phyloP scores from a whole-genome alignment of 1,139 yeast genomes.

The Torulaspora globosa region DNA sequence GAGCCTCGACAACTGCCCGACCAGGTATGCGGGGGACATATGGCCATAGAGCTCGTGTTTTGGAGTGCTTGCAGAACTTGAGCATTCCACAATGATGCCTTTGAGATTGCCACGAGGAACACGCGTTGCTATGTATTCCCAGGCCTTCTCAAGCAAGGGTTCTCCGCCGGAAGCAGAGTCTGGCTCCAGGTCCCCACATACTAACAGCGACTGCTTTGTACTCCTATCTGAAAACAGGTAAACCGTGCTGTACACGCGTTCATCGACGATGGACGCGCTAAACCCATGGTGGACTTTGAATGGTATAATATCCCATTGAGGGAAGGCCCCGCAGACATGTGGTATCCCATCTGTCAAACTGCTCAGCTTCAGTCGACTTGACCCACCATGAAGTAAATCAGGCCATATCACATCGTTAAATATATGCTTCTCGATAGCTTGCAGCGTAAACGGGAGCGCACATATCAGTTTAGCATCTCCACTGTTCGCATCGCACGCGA shows the following conservation, averaged over 20 bases:
- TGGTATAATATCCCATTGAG: constrained; percentile 23
- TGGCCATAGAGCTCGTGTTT: constrained; percentile 66
- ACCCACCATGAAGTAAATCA: constrained; percentile 35
- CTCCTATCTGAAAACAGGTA: constrained; percentile 44
- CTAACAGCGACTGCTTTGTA: constrained; percentile 41
- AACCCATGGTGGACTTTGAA: constrained; percentile 26
- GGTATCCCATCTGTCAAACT: constrained; percentile 8
- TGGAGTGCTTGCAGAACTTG: constrained; percentile 49
- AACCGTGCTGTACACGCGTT: constrained; percentile 44
- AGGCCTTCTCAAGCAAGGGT: constrained; percentile 47
- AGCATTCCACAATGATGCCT: constrained; percentile 73
- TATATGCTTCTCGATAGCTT: constrained; percentile 50
- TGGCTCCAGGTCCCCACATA: constrained; percentile 81
- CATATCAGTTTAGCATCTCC: constrained; percentile 41
- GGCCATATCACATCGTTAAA: constrained; percentile 87
- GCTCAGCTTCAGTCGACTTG: constrained; percentile 20
- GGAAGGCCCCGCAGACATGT: constrained; percentile 16
- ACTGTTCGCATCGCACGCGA: constrained; percentile 38
- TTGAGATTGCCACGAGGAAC: constrained; percentile 42
- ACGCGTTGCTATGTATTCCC: constrained; percentile 53
- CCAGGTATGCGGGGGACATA: constrained; percentile 60
- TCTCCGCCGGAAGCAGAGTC: constrained; percentile 46
- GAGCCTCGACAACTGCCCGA: constrained; percentile 52
- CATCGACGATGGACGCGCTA: constrained; percentile 15
- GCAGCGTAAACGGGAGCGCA: constrained; percentile 53